These are phyloP conservation scores for Aspergillus asperescens DNA, from an alignment of 495 filamentous ascomycete genomes.

Conservation along the genomic window DNA sequence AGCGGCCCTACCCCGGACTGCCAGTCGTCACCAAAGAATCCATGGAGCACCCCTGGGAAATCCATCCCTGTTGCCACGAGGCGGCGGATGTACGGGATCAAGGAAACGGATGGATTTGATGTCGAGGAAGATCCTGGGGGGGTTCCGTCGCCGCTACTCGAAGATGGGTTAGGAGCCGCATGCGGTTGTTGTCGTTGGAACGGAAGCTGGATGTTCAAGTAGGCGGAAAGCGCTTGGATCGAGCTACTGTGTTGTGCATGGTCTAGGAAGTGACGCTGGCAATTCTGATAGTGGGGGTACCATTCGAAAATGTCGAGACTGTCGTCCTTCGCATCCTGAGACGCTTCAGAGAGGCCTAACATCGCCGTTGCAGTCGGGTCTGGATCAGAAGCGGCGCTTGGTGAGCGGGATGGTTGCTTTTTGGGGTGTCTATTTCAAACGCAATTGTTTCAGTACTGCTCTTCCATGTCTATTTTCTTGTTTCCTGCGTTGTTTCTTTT, in stretches of 20 bases:
- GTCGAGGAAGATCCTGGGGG: constrained; percentile 16
- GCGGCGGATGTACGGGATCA: constrained; percentile 85
- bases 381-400: constrained; percentile 36
- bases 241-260: constrained; percentile 78
- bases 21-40: constrained; percentile 96
- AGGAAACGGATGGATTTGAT: constrained; percentile 48
- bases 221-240: constrained; percentile 85
- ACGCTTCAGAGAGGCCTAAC: constrained; percentile 34
- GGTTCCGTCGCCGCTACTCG: constrained; percentile 11
- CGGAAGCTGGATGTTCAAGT: constrained; percentile 74
- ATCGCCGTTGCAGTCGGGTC: constrained; percentile 30
- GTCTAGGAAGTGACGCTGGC: constrained; percentile 89
- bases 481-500: not conserved
- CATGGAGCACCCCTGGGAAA: constrained; percentile 74
- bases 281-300: constrained; percentile 89
- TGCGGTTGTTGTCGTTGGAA: constrained; percentile 41
- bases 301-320: constrained; percentile 80
- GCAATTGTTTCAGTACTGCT: constrained; percentile 6
- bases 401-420: constrained; percentile 16
- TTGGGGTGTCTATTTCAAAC: constrained; percentile 15
- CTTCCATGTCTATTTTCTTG: not conserved
- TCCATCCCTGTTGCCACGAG: constrained; percentile 91
- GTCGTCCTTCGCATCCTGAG: constrained; percentile 34
- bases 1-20: constrained; percentile 67
- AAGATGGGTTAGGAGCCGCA: constrained; percentile 16